Base-by-base conservation (phyloP, 805 yeast species). In the Schwanniomyces sp. region DNA sequence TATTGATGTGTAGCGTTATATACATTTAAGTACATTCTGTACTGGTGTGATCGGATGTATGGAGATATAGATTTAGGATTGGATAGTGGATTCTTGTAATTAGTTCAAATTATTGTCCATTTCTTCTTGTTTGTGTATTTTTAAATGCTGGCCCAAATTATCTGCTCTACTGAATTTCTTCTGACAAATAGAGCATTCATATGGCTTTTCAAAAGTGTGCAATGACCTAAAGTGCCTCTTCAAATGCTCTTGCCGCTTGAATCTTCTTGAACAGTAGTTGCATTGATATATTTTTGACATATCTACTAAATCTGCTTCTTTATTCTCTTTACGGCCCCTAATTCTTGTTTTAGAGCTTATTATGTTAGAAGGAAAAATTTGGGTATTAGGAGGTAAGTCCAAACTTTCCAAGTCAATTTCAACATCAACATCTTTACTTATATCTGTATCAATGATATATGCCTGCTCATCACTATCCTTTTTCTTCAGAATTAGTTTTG, bases 211-310 rank as follows among this genome's bases (percentile, higher is more conserved):
- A 46, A 83, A 76, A 29, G 86, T 85, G 58, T 86, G 94, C 50
- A 86, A 71, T 16, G 89, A 82, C 48, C 91, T 70, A 60, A 83
- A 80, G 57, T 86, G 94, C 50, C 94, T 75, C 61, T 84, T 85
- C 55, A 86, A 67, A 63, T 86, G 94, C 58, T 86, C 94, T 61
- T 85, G 89, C 54, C 94, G 75, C 59, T 84, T 82, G 66, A 86
- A 86, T 34, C 78, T 60, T 54, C 91, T 75, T 41, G 78, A 74
- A 62, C 92, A 86, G 57, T 74, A 78, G 28, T 78, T 79, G 62
- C 91, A 86, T 27, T 79, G 78, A 59, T 77, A 85, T 37, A 81
- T 81, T 63, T 84, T 84, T 9, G 76, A 43, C 52, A 70, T 74
- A 52, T 73, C 78, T 42, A 59, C 63, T 58, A 70, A 52, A 56